phyloP scores from a whole-genome alignment of 306 rosid genomes.

The Crataegus laevigata region DNA sequence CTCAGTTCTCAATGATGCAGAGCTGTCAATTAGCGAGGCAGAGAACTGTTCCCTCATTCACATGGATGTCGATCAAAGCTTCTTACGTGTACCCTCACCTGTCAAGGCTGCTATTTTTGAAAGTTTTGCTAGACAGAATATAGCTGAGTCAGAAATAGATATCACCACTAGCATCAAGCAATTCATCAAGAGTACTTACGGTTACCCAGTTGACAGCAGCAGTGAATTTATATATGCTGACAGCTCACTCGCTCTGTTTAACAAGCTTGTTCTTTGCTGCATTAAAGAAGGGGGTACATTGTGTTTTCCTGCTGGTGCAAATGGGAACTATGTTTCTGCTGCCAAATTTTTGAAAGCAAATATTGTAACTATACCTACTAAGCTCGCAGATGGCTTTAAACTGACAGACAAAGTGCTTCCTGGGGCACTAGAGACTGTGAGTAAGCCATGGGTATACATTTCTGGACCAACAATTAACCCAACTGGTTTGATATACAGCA shows the following conservation, averaged over 20 bases:
- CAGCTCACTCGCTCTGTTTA: slow-evolving; percentile 72
- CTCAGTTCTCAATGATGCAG: slow-evolving; percentile 64
- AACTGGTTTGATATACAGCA: slow-evolving; percentile 78
- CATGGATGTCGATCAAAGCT: slow-evolving; percentile 92
- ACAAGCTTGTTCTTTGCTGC: slow-evolving; percentile 86
- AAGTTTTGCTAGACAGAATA: slow-evolving; percentile 92
- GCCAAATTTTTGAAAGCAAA: slow-evolving; percentile 82
- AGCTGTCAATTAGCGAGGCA: slow-evolving; percentile 58
- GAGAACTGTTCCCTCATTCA: slow-evolving; percentile 58
- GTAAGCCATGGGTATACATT: slow-evolving; percentile 84
- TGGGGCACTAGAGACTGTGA: slow-evolving; percentile 44
- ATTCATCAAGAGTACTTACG: slow-evolving; percentile 62
- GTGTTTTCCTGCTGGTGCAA: slow-evolving; percentile 86
- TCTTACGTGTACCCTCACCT: slow-evolving; percentile 67
- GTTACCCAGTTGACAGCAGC: slow-evolving; percentile 53
- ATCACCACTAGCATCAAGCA: slow-evolving; percentile 60
- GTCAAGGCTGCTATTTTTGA: slow-evolving; percentile 92
- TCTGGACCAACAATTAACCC: slow-evolving; percentile 94
- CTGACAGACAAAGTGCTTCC: slow-evolving; percentile 53
- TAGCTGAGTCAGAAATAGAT: slow-evolving; percentile 80
- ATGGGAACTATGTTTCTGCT: slow-evolving; percentile 81
- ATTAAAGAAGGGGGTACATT: slow-evolving; percentile 87
- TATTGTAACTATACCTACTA: slow-evolving; percentile 52
- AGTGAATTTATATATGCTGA: slow-evolving; percentile 66
- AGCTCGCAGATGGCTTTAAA: slow-evolving; percentile 55